A percentile compares a stretch with the other conserved stretches of the same genome.
Conservation (phyloP, 208 protist species). For the Trypanosoma platydactyli region DNA sequence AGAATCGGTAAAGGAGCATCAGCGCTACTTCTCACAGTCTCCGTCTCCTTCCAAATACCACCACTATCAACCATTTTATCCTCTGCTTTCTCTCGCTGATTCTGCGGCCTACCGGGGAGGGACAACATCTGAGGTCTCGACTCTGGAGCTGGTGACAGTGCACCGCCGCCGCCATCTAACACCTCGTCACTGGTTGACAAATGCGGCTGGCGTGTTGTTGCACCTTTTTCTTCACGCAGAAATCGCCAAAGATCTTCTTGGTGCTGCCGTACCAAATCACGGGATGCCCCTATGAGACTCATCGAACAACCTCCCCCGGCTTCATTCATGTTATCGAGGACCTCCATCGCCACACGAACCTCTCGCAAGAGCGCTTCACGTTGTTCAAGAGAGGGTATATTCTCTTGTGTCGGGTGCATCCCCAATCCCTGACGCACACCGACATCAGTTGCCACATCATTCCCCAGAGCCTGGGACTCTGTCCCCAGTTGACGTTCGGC, state of each 20-base stretch:
- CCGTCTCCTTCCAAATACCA: too few species aligned
- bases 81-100: too few species aligned
- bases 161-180: too few species aligned
- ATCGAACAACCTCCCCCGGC: neutral
- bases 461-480: neutral
- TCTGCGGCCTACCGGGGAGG: too few species aligned
- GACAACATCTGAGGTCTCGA: too few species aligned
- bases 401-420: too few species aligned
- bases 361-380: neutral
- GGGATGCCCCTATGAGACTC: constrained; percentile 18
- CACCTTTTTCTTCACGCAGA: neutral
- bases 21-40: too few species aligned
- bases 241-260: constrained; percentile 20
- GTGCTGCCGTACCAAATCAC: constrained; percentile 21
- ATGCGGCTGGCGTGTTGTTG: neutral
- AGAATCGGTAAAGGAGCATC: too few species aligned
- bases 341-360: constrained; percentile 18
- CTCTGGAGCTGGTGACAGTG: too few species aligned
- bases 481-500: constrained; percentile 1
- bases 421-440: too few species aligned
- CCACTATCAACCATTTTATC: too few species aligned
- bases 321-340: constrained; percentile 21
- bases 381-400: neutral
- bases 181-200: neutral
- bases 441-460: too few species aligned